Conservation (phyloP, 768 basidiomycete genomes). For the Russula olivacea region DNA sequence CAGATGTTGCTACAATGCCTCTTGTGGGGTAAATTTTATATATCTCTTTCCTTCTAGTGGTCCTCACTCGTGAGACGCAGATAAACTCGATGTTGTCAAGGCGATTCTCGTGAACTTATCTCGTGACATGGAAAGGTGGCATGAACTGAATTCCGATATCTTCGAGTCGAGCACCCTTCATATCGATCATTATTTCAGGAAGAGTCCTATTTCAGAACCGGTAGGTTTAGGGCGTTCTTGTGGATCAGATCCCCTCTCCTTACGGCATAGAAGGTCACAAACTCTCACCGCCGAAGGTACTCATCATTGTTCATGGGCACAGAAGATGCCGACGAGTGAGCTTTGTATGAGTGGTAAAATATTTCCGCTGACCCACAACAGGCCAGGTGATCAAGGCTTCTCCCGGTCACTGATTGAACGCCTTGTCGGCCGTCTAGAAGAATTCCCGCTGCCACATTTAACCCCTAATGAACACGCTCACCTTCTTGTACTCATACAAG, state of each 20-base stretch:
- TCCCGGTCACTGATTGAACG: slow-evolving; percentile 52
- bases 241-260: not conserved
- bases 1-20: slow-evolving; percentile 89
- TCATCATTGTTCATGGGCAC: slow-evolving; percentile 49
- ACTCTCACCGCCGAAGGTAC: slow-evolving; percentile 37
- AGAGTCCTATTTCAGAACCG: slow-evolving; percentile 30
- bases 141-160: slow-evolving; percentile 17
- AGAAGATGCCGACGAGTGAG: slow-evolving; percentile 44
- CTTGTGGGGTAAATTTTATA: slow-evolving; percentile 66
- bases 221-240: slow-evolving; percentile 5
- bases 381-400: slow-evolving; percentile 52
- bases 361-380: slow-evolving; percentile 12
- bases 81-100: slow-evolving; percentile 81
- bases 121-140: slow-evolving; percentile 36
- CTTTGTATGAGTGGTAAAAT: not conserved
- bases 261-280: slow-evolving; percentile 13
- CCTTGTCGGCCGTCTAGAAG: slow-evolving; percentile 61
- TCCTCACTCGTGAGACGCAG: slow-evolving; percentile 35
- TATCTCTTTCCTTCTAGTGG: not conserved
- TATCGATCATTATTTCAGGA: slow-evolving; percentile 50
- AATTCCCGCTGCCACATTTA: slow-evolving; percentile 59
- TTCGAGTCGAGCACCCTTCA: slow-evolving; percentile 47
- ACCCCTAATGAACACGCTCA: slow-evolving; percentile 78
- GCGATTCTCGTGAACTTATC: slow-evolving; percentile 68
- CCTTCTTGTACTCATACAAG: slow-evolving; percentile 77